Evolutionary conservation across 345 rosid species (phyloP), one percentile per base, ranked within the genome.

Genomic region (Arabidopsis arenosa): DNA sequence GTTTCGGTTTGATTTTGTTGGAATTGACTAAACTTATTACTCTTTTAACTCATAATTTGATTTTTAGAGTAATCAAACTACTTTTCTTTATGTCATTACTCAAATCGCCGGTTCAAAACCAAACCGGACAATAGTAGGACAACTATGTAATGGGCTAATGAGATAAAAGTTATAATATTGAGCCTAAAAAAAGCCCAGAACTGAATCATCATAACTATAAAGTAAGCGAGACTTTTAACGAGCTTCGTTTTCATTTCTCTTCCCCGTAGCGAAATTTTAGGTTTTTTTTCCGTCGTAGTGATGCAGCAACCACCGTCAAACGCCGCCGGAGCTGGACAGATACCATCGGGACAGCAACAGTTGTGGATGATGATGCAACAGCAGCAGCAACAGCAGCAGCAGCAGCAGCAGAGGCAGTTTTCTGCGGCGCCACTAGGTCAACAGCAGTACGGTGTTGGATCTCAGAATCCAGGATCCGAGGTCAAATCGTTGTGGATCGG

Each of bases 401-500:
- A 18, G 21, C 63, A 59, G 44, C 64, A 59, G 44, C 64, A 59
- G n/a, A 36, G 28, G 45, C 96, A 86, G 66, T 87, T 89, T 0
- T 28, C 32, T 28, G 91, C 89, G n/a, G 90, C 92, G 43, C 81
- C 85, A 17, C 87, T 89, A 11, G 35, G 83, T 40, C 90, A 86
- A 72, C 45, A 74, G 36, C 84, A 71, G 73, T 84, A 81, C 73
- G 84, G 63, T 11, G 75, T 56, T n/a, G 82, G 79, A 30, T 74
- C 70, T 45, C 84, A 79, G 41, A 82, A 54, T 60, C 73, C 77
- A 40, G 81, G 72, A 39, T 66, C 81, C 48, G 96, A 88, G 81
- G 72, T 91, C 73, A 86, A 82, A 78, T 89, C 96, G 9, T 70
- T 95, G 64, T 95, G 99, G 98, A 90, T 95, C 74, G 97, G 99